A percentile compares a stretch with the other conserved stretches of the same genome.
These are phyloP conservation scores for Theileria equi DNA, from an alignment of 169 alveolate species.

Conservation along the genomic window DNA sequence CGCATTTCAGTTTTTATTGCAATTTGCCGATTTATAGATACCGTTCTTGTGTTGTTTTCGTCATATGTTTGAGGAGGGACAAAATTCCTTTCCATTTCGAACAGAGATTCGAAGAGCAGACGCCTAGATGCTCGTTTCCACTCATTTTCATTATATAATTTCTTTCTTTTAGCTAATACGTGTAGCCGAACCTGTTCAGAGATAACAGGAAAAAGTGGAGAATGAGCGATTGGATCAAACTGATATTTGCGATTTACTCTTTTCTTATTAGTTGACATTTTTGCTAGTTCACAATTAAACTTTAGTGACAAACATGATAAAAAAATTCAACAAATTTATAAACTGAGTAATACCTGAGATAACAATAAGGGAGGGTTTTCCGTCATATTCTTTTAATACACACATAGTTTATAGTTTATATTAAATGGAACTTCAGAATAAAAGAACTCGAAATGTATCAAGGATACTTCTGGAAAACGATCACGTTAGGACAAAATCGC, in stretches of 20 bases:
- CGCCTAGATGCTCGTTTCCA: constrained; percentile 11
- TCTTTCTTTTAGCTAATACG: constrained; percentile 1
- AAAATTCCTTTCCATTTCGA: constrained; percentile 1
- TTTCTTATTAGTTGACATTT: constrained; percentile 2
- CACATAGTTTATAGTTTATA: no score
- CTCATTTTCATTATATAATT: background rate
- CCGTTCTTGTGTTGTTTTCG: constrained; percentile 34
- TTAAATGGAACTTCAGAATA: no score
- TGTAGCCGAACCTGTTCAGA: constrained; percentile 36
- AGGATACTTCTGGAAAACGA: no score
- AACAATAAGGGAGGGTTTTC: no score
- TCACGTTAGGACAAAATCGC: no score
- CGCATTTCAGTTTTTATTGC: constrained; percentile 27
- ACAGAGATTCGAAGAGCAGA: constrained; percentile 18
- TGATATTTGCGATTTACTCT: constrained; percentile 45
- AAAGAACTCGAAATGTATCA: no score
- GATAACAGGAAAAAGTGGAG: constrained; percentile 31
- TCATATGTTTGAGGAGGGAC: constrained; percentile 48
- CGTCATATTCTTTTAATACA: no score
- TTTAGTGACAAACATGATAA: no score
- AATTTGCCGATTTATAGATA: constrained; percentile 35
- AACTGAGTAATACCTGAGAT: no score
- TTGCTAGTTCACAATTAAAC: background rate
- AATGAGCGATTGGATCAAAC: constrained; percentile 47
- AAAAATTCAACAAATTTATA: no score